Evolutionary conservation across 345 rosid species (phyloP).

Genomic region (Populus deltoides): DNA sequence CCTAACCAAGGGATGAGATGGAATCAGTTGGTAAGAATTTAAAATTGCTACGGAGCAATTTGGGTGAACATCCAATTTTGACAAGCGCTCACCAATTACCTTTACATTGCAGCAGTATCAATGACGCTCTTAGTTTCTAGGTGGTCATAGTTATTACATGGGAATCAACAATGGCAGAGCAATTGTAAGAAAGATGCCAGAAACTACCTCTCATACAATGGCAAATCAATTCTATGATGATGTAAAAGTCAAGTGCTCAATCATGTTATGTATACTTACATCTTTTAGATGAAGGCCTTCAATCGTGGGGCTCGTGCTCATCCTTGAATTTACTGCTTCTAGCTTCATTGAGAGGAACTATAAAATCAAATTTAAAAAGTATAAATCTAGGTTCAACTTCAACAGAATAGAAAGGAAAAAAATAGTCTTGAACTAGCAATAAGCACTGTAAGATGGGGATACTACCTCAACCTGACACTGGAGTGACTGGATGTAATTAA

Average conservation of each 20-base stretch:
- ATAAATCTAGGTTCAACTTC: constrained; percentile 6
- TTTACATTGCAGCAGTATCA: not conserved
- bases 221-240: not conserved
- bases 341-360: constrained; percentile 34
- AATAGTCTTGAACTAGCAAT: not conserved
- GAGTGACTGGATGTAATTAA: constrained; percentile 82
- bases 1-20: not conserved
- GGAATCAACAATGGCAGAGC: not conserved
- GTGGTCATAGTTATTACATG: constrained; percentile 1
- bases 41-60: not conserved
- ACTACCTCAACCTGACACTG: constrained; percentile 86
- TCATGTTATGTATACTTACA: constrained; percentile 10
- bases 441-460: not conserved
- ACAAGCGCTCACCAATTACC: not conserved
- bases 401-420: not conserved
- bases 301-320: constrained; percentile 9
- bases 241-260: constrained; percentile 2
- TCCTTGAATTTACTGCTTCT: constrained; percentile 30
- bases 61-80: not conserved
- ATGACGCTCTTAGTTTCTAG: not conserved
- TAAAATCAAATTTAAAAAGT: constrained; percentile 12
- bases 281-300: constrained; percentile 26
- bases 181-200: not conserved
- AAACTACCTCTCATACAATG: not conserved
- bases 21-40: not conserved